These are phyloP conservation scores for Pyrenochaeta sp. DNA, from an alignment of 2,329 filamentous ascomycete species.

Conservation along the genomic window DNA sequence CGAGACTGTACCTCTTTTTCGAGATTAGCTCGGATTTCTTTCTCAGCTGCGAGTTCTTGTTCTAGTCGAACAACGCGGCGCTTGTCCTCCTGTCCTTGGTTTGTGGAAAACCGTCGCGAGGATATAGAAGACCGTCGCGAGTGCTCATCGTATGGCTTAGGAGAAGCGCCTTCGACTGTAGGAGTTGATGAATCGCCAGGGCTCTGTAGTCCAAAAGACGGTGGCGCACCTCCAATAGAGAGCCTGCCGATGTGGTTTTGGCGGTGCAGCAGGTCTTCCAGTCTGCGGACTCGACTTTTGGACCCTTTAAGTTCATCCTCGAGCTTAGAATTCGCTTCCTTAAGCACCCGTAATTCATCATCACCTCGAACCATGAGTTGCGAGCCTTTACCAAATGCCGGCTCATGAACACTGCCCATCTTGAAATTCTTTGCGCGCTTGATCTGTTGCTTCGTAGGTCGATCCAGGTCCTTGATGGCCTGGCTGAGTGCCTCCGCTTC, in stretches of 20 bases:
- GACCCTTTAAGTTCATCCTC: slow-evolving; percentile 77
- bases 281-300: slow-evolving; percentile 87
- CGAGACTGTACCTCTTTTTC: slow-evolving; percentile 74
- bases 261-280: slow-evolving; percentile 91
- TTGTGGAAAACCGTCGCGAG: slow-evolving; percentile 68
- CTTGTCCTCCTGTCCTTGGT: slow-evolving; percentile 67
- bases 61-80: slow-evolving; percentile 75
- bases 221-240: slow-evolving; percentile 58
- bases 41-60: slow-evolving; percentile 77
- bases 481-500: slow-evolving; percentile 77
- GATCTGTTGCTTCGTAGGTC: slow-evolving; percentile 84
- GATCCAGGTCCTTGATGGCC: slow-evolving; percentile 79
- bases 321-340: slow-evolving; percentile 64
- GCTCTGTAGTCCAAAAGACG: slow-evolving; percentile 44
- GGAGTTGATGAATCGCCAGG: slow-evolving; percentile 49
- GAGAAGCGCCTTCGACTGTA: slow-evolving; percentile 45
- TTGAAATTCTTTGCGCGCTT: slow-evolving; percentile 94
- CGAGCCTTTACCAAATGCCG: slow-evolving; percentile 84
- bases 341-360: slow-evolving; percentile 72
- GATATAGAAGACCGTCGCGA: slow-evolving; percentile 68
- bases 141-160: slow-evolving; percentile 52
- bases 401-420: slow-evolving; percentile 92
- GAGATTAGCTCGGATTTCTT: slow-evolving; percentile 70
- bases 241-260: slow-evolving; percentile 69
- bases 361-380: slow-evolving; percentile 81